Percentiles rank a stretch among this genome's conserved stretches.
Conservation (phyloP, 2,329 filamentous ascomycete species). For the Akanthomyces muscarius region DNA sequence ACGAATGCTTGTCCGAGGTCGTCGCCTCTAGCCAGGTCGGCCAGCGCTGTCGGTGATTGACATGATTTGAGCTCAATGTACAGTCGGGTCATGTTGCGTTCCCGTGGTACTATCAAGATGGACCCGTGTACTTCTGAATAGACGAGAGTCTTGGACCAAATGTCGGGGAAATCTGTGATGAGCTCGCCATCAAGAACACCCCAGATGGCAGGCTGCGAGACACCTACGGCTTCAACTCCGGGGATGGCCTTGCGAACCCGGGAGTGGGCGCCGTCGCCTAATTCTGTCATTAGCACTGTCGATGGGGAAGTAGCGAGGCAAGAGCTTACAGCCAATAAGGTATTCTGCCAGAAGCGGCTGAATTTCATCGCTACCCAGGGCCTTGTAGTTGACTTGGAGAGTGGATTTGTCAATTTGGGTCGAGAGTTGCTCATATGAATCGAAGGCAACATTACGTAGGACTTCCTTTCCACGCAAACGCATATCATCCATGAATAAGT, state of each 20-base stretch:
- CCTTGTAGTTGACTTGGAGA: conserved; percentile 48
- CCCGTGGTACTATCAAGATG: conserved; percentile 69
- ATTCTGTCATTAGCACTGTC: not conserved
- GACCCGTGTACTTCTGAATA: conserved; percentile 65
- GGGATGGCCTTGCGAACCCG: conserved; percentile 63
- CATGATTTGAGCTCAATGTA: conserved; percentile 54
- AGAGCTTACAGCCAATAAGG: conserved; percentile 58
- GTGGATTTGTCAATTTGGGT: conserved; percentile 37
- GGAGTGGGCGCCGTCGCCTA: conserved; percentile 67
- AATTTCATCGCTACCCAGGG: conserved; percentile 49
- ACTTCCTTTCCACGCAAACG: conserved; percentile 60
- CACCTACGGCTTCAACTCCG: conserved; percentile 50
- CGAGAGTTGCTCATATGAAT: conserved; percentile 47
- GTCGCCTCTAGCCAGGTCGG: conserved; percentile 24
- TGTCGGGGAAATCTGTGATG: conserved; percentile 68
- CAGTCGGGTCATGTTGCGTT: conserved; percentile 66
- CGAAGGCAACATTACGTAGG: conserved; percentile 60
- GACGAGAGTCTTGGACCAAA: conserved; percentile 70
- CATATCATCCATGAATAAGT: conserved; percentile 66
- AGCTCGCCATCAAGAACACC: conserved; percentile 68
- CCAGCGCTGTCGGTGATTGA: conserved; percentile 37
- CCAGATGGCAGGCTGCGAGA: conserved; percentile 57
- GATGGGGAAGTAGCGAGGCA: not conserved
- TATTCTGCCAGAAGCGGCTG: conserved; percentile 55
- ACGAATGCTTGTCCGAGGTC: conserved; percentile 61